A percentile compares a stretch with the other conserved stretches of the same genome.
Evolutionary conservation across 2,329 filamentous ascomycete species (phyloP).

Genomic region (Penicillium crustosum): DNA sequence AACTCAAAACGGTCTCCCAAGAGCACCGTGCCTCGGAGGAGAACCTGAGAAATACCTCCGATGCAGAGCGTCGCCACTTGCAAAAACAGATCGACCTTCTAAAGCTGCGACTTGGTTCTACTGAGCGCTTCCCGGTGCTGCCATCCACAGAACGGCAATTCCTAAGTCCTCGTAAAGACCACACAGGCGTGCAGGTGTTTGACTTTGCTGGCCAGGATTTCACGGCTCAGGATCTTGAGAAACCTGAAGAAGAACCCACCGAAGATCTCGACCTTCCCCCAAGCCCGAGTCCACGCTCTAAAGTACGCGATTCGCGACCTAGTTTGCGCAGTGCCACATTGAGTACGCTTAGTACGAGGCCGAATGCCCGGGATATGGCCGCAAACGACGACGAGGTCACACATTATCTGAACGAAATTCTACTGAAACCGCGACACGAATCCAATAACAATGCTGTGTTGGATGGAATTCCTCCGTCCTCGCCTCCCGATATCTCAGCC

Average conservation of each 20-base stretch:
- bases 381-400: constrained; percentile 33
- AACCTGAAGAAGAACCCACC: constrained; percentile 26
- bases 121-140: constrained; percentile 29
- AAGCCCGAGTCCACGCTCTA: constrained; percentile 39
- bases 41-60: constrained; percentile 33
- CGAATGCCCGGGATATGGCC: constrained; percentile 23
- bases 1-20: constrained; percentile 36
- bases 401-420: constrained; percentile 24
- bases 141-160: constrained; percentile 23
- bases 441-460: constrained; percentile 13
- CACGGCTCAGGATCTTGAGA: constrained; percentile 21
- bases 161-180: constrained; percentile 31
- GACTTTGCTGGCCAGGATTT: constrained; percentile 23
- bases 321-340: constrained; percentile 16
- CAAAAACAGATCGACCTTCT: constrained; percentile 40
- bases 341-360: constrained; percentile 26
- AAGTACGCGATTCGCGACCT: constrained; percentile 27
- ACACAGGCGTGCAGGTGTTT: constrained; percentile 30
- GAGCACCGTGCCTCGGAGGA: constrained; percentile 41
- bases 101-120: constrained; percentile 31
- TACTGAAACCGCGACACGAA: constrained; percentile 17
- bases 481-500: constrained; percentile 31
- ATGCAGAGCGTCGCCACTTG: constrained; percentile 42
- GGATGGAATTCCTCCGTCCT: constrained; percentile 30
- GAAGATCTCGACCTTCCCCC: constrained; percentile 35